Conservation (phyloP, 371 early-diverging fungal species). For the Rhizomucor miehei region DNA sequence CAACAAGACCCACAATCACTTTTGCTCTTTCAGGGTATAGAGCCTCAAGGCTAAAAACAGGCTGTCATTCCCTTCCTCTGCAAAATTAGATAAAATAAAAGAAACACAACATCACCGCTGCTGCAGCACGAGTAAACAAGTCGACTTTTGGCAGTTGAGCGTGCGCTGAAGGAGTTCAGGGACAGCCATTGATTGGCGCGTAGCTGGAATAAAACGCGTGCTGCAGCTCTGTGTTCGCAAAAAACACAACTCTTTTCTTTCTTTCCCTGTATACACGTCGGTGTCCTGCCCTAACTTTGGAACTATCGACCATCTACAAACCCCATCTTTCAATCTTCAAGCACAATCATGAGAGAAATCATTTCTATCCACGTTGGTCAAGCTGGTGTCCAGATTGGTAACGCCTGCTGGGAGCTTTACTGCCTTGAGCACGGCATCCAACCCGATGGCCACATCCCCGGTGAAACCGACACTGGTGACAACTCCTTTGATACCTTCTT, state of each 20-base stretch:
- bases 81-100: background rate
- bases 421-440: conserved; percentile 82
- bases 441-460: conserved; percentile 93
- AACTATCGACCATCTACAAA: conserved; percentile 17
- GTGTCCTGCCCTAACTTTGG: conserved; percentile 31
- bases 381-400: conserved; percentile 99
- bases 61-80: too few relatives aligned
- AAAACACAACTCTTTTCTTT: conserved; percentile 2
- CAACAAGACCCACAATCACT: conserved; percentile 8
- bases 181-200: too few relatives aligned
- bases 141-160: too few relatives aligned
- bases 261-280: conserved; percentile 10
- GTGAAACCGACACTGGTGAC: conserved; percentile 37
- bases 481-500: conserved; percentile 83
- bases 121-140: too few relatives aligned
- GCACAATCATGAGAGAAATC: conserved; percentile 93
- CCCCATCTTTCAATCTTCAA: conserved; percentile 10
- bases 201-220: too few relatives aligned
- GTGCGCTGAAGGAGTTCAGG: too few relatives aligned
- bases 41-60: conserved; percentile 7
- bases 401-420: conserved; percentile 99
- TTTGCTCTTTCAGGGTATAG: conserved; percentile 16
- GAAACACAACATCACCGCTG: too few relatives aligned
- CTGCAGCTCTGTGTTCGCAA: too few relatives aligned
- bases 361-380: conserved; percentile 94